Evolutionary conservation across 768 basidiomycete genomes (phyloP), one percentile per base, ranked within the genome.

Genomic region (Porphyrellus cyaneotinctus): DNA sequence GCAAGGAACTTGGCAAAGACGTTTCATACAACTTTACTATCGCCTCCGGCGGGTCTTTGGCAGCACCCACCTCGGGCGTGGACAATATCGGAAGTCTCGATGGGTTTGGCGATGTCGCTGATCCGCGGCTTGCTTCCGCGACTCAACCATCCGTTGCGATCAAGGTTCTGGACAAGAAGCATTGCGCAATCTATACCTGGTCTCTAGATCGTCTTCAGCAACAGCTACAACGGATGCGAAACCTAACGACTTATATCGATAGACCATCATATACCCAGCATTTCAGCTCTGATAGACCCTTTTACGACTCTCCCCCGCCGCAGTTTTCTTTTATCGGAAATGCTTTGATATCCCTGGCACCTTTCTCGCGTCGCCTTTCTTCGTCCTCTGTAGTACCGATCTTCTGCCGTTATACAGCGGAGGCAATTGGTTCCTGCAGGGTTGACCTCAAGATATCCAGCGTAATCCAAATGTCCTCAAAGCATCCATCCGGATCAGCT

Each of bases 381-480:
- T 88, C 85, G 1, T 77, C 80, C 3, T 84, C 83, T n/a, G 81
- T 78, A 0, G 82, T 90, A 15, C 93, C 94, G 1, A 93, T 99
- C 64, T 91, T 92, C 68, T 95, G 92, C 65, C 84, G 89, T 30
- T 95, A 95, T 64, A 97, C 94, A 1, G 81, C 91, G 43, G 95
- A 97, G 66, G 95, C 95, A 2, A 93, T 97, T 58, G 97, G 95
- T 2, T 92, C 91, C 24, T 97, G 95, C 72, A 83, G 92, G 22
- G 77, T 97, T 49, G 84, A 87, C 58, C 78, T 97, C 70, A 90
- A 85, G 71, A 79, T 92, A 39, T 79, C 88, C 58, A 91, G 84
- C 56, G 80, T 89, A 35, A 73, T 83, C 24, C 65, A 65, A 43
- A 68, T 82, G 37, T 76, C 86, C 2, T 69, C 83, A 8, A 83